Evolutionary conservation across 352 stramenopile species (phyloP), one percentile per base, ranked within the genome.

Genomic region (Peronosclerospora sorghi): DNA sequence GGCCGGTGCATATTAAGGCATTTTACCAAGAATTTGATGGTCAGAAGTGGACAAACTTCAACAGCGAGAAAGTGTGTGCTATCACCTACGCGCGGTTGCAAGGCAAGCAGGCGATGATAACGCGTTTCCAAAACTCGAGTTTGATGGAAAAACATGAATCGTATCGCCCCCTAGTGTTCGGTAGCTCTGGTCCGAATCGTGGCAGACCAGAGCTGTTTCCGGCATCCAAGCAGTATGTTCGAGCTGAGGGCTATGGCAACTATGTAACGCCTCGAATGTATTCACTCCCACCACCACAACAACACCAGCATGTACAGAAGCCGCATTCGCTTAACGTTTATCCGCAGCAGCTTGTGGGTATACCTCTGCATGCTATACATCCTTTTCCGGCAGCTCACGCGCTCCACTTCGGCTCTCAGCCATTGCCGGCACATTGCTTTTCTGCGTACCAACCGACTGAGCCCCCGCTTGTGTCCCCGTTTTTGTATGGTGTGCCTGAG

Each of bases 61-160:
- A 99, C 56, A 98, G 89, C 60, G 96, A 98, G 52, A 99, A 99
- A 69, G 96, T 99, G 29, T 93, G 80, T 39, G 93, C 95, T 44
- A 98, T 99, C 47, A 97, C 94, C 5, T 99, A 99, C 59, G 96
- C 96, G 23, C 74, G 96, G 6, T 95, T 99, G 52, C 85, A 96
- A 37, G 95, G 96, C 37, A 98, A 98, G 52, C 75, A 94, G 28
- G 90, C 94, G 8, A 98, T 99, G 94, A 89, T 98, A 50, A 88
- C 94, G 42, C 87, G 95, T 41, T 98, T 99, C 75, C 92, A 98
- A 65, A 98, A 99, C 56, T 98, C 94, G 41, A 95, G 74, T 56
- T 56, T 97, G 35, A 63, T 97, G 15, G 83, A 96, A 13, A 96
- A 96, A 55, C 84, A 96, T 55, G 81, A 94, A 24, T 88, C 83